Evolutionary conservation across 495 filamentous ascomycete species (phyloP), one percentile per base, ranked within the genome.

Genomic region (Pseudomonodictys pantanalensis): DNA sequence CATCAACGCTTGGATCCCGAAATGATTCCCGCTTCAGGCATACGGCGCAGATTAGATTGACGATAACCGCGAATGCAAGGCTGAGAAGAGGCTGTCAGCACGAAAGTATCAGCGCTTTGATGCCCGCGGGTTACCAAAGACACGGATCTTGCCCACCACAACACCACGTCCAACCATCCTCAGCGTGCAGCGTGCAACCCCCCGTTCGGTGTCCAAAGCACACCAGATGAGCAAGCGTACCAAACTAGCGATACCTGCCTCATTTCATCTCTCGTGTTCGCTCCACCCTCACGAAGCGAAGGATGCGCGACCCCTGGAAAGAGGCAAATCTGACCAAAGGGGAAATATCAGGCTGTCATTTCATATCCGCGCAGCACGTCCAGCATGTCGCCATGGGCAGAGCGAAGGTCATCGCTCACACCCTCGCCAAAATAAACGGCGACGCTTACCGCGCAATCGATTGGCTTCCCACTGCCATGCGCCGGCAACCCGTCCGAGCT

Each of bases 101-200:
- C 46, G 17, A 8, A 48, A 6, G 42, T 39, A n/a, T 17, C 44
- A 50, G 23, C 18, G 24, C 6, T 50, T n/a, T 50, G 52, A 50
- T 51, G 51, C 52, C 52, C 51, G 46, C 49, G 59, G 58, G 58
- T 60, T 60, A 60, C 58, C 58, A 48, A 54, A 15, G 29, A 24
- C 25, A 15, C 17, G 58, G 58, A 32, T 18, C 12, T n/a, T 38
- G 39, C 48, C 47, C 29, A 60, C 30, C 10, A 8, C 10, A 25
- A 23, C 32, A 50, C 35, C 39, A 38, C 56, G 48, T 45, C 43
- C 30, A 17, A 48, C 26, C 29, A n/a, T n/a, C n/a, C n/a, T n/a
- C n/a, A n/a, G n/a, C n/a, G n/a, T n/a, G n/a, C n/a, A n/a, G n/a
- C n/a, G n/a, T n/a, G n/a, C n/a, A n/a, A n/a, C n/a, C n/a, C n/a